phyloP scores from a whole-genome alignment of 495 filamentous ascomycete genomes.

The Acidomyces sp. region DNA sequence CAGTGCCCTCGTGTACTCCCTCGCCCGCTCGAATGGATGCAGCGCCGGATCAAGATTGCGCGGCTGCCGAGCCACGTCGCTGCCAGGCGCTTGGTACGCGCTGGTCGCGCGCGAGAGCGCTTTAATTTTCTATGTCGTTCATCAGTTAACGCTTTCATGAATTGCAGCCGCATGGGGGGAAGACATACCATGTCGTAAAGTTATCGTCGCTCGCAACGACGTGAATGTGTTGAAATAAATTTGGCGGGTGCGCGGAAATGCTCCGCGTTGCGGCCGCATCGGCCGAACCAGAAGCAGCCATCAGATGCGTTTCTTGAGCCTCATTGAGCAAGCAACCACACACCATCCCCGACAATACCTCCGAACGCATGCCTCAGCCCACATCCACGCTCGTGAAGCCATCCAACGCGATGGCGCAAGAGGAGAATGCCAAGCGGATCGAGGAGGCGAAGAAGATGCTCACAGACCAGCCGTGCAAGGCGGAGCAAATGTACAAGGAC shows the following conservation, averaged over 20 bases:
- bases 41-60: conserved; percentile 86
- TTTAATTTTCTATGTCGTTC: conserved; percentile 77
- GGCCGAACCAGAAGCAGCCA: no score
- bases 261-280: no score
- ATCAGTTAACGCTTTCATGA: no score
- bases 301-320: not conserved
- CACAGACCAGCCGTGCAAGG: conserved; percentile 65
- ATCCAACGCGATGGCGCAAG: conserved; percentile 35
- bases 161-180: not conserved
- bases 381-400: no score
- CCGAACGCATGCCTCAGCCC: no score
- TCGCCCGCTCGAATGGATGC: conserved; percentile 87
- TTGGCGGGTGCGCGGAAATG: no score
- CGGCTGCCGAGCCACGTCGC: conserved; percentile 54
- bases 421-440: conserved; percentile 46
- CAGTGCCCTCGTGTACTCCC: conserved; percentile 79
- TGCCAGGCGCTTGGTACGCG: conserved; percentile 68
- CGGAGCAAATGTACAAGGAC: conserved; percentile 72
- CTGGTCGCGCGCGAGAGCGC: conserved; percentile 66
- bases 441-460: conserved; percentile 74
- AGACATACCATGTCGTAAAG: conserved; percentile 6
- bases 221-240: not conserved
- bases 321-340: no score
- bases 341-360: not conserved
- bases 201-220: not conserved